These are phyloP conservation scores for Exidia glandulosa DNA, from an alignment of 768 basidiomycete genomes.

Conservation along the genomic window DNA sequence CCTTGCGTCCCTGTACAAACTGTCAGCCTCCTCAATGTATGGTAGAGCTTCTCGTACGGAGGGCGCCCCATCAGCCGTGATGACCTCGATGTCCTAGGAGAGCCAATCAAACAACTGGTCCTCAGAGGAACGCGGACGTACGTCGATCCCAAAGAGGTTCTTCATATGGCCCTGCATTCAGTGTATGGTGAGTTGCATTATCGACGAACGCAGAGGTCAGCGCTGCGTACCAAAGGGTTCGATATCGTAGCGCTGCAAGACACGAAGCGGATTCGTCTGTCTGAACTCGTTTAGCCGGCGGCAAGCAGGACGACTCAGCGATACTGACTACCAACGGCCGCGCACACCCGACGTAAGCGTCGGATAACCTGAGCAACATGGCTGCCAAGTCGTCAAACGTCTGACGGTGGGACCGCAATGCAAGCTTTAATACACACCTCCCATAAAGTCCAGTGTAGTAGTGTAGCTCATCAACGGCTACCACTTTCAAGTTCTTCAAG, in stretches of 20 bases:
- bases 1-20: constrained; percentile 48
- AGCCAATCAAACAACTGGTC: not conserved
- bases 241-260: constrained; percentile 85
- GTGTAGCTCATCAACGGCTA: constrained; percentile 81
- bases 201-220: not conserved
- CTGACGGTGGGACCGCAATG: not conserved
- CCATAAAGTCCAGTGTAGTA: constrained; percentile 76
- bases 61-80: constrained; percentile 76
- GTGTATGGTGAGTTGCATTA: not conserved
- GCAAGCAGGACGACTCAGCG: constrained; percentile 1
- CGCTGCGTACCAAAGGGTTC: constrained; percentile 42
- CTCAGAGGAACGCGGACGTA: too few relatives aligned
- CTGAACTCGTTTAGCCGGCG: constrained; percentile 21
- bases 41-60: constrained; percentile 16
- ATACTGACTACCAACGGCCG: constrained; percentile 62
- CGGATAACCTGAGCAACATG: constrained; percentile 75
- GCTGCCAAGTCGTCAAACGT: constrained; percentile 28
- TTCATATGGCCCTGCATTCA: constrained; percentile 46
- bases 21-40: not conserved
- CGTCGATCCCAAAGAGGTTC: constrained; percentile 56
- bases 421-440: constrained; percentile 33
- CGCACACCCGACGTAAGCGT: constrained; percentile 63
- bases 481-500: constrained; percentile 61
- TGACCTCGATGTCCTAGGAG: constrained; percentile 43
- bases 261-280: constrained; percentile 49